Evolutionary conservation across 768 basidiomycete genomes (phyloP).

Genomic region (Tephrocybe sp.): DNA sequence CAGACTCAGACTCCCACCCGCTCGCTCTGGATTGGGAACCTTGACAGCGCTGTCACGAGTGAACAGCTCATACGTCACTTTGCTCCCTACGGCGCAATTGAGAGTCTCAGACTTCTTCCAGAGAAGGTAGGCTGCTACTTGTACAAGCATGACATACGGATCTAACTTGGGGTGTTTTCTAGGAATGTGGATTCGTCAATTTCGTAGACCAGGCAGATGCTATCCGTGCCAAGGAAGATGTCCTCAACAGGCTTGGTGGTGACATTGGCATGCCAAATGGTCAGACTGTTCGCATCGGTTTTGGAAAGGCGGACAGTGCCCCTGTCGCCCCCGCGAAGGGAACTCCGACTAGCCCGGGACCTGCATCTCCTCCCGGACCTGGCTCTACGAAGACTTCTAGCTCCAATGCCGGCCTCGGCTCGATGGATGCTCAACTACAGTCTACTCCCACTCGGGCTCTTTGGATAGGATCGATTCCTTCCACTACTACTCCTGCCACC

Average conservation of each 20-base stretch:
- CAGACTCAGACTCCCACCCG: slow-evolving; percentile 93
- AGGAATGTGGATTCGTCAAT: slow-evolving; percentile 99
- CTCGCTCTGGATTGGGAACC: slow-evolving; percentile 97
- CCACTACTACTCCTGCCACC: slow-evolving; percentile 90
- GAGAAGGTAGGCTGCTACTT: slow-evolving; percentile 74
- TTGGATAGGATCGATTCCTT: slow-evolving; percentile 98
- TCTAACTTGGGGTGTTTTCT: slow-evolving; percentile 1
- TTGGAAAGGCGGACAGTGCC: slow-evolving; percentile 96
- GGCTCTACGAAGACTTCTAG: slow-evolving; percentile 39
- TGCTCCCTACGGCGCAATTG: slow-evolving; percentile 95
- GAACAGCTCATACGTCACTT: slow-evolving; percentile 96
- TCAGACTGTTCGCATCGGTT: slow-evolving; percentile 95
- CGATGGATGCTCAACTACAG: slow-evolving; percentile 84
- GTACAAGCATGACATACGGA: slow-evolving; percentile 3
- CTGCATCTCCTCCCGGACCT: slow-evolving; percentile 63
- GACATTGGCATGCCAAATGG: slow-evolving; percentile 94
- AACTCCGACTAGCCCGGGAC: slow-evolving; percentile 57
- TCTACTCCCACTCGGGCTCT: slow-evolving; percentile 91
- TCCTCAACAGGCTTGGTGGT: slow-evolving; percentile 91
- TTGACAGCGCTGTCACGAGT: slow-evolving; percentile 91
- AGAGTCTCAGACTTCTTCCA: slow-evolving; percentile 89
- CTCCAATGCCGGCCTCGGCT: slow-evolving; percentile 53
- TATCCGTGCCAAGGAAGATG: slow-evolving; percentile 97
- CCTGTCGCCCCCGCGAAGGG: slow-evolving; percentile 88
- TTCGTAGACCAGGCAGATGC: slow-evolving; percentile 95